Base-by-base conservation (phyloP, 2,329 filamentous ascomycete genomes). In the Phaeophleospora eucalypticola region DNA sequence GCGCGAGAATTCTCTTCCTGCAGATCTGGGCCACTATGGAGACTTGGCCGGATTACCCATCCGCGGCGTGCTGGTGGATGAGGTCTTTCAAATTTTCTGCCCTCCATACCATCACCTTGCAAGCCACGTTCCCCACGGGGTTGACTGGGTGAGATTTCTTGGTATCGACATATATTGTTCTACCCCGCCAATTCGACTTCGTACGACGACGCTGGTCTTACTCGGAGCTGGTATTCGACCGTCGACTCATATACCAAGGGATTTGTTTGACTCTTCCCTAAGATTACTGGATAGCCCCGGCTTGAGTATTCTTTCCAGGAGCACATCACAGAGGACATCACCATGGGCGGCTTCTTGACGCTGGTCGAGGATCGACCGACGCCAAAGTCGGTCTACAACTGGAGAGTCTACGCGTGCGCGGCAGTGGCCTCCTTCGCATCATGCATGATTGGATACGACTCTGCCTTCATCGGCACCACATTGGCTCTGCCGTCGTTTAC, bases 381-480 rank as follows among this genome's bases (percentile, higher is more conserved):
- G 49, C 78, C 78, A 17, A 74, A 72, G 59, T 69, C 68, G 43
- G 77, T 81, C 46, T 81, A 81, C 71, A 81, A 81, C 64, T 81
- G 78, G 77, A 68, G 73, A 34, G 72, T 81, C 35, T 81, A 80
- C 58, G 68, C 74, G 10, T 73, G 74, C 35, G 77, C 78, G 7
- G 68, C 70, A 10, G 71, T 80, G 24, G 77, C 78, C 35, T 79
- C 74, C 12, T 79, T 73, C 60, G 77, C 77, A 41, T 74, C 77
- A 48, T 79, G 77, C 59, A 81, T 79, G 59, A 63, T 62, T 35
- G 60, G 60, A 3, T 62, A 63, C 29, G 60, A 63, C 42, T 56
- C 51, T 19, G 58, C 87, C 54, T 90, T 90, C 67, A 89, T 90
- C 57, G 86, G 85, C 51, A 87, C 83, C 0, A 89, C 87, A 1